phyloP scores from a whole-genome alignment of 345 rosid genomes.

The Eucalyptus regnans region DNA sequence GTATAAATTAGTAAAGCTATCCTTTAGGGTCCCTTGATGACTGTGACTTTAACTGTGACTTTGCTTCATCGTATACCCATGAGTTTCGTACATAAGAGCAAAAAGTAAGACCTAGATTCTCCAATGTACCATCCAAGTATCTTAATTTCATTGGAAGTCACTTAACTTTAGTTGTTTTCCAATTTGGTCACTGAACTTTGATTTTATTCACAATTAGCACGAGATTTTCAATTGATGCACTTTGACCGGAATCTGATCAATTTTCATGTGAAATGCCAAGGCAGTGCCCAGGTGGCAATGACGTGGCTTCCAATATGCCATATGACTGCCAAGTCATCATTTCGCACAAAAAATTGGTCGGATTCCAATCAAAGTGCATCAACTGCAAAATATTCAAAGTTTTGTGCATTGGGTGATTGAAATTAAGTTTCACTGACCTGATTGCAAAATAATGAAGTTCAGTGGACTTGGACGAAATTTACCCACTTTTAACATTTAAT shows the following conservation, averaged over 20 bases:
- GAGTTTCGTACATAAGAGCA: neutral
- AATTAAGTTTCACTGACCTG: neutral
- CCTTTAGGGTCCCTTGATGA: neutral
- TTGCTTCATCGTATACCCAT: neutral
- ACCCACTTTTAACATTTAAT: neutral
- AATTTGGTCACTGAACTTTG: neutral
- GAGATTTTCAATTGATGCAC: neutral
- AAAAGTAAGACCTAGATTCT: neutral
- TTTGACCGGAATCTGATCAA: neutral
- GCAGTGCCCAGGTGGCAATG: neutral
- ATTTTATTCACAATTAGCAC: neutral
- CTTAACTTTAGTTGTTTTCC: neutral
- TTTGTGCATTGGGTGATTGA: neutral
- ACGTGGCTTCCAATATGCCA: neutral
- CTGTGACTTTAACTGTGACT: neutral
- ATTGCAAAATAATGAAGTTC: neutral
- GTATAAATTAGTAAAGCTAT: neutral
- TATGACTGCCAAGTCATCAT: neutral
- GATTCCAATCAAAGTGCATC: neutral
- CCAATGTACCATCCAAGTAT: neutral
- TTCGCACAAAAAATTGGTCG: neutral
- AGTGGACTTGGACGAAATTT: neutral
- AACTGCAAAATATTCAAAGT: neutral
- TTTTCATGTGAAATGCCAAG: neutral
- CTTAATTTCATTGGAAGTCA: neutral